Evolutionary conservation across 2,329 filamentous ascomycete species (phyloP).

Genomic region (Alternaria sp.): DNA sequence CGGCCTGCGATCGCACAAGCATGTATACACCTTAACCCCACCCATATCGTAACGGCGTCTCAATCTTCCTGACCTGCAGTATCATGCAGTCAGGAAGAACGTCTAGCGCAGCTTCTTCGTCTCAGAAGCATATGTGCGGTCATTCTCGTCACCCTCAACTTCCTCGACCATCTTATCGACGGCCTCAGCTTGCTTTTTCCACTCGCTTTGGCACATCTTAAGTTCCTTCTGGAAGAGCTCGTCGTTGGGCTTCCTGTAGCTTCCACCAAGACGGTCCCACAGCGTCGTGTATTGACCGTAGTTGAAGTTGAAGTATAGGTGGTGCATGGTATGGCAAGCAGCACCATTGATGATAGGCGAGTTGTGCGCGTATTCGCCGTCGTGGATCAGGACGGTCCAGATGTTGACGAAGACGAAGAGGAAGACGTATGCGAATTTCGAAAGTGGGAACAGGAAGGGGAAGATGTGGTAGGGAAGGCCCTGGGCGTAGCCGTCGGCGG

Average conservation of each 20-base stretch:
- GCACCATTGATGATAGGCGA: constrained; percentile 92
- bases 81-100: neutral
- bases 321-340: constrained; percentile 91
- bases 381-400: constrained; percentile 96
- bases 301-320: constrained; percentile 75
- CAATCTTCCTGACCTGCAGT: neutral
- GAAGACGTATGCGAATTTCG: constrained; percentile 85
- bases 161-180: constrained; percentile 78
- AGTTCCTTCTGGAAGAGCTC: constrained; percentile 83
- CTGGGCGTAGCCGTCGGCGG: constrained; percentile 87
- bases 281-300: constrained; percentile 94
- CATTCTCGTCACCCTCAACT: constrained; percentile 66
- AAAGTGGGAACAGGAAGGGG: constrained; percentile 89
- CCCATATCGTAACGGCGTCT: constrained; percentile 10
- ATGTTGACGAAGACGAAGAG: constrained; percentile 94
- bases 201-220: constrained; percentile 83
- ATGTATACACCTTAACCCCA: neutral
- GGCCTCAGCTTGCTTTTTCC: constrained; percentile 76
- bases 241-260: constrained; percentile 83
- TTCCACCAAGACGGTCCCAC: constrained; percentile 87
- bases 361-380: constrained; percentile 92
- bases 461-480: constrained; percentile 91
- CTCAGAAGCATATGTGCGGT: constrained; percentile 50
- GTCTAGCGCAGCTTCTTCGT: constrained; percentile 47
- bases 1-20: constrained; percentile 10